Evolutionary conservation across 176 grass and related monocot species (phyloP), one percentile per base, ranked within the genome.

Genomic region (Zizania latifolia): DNA sequence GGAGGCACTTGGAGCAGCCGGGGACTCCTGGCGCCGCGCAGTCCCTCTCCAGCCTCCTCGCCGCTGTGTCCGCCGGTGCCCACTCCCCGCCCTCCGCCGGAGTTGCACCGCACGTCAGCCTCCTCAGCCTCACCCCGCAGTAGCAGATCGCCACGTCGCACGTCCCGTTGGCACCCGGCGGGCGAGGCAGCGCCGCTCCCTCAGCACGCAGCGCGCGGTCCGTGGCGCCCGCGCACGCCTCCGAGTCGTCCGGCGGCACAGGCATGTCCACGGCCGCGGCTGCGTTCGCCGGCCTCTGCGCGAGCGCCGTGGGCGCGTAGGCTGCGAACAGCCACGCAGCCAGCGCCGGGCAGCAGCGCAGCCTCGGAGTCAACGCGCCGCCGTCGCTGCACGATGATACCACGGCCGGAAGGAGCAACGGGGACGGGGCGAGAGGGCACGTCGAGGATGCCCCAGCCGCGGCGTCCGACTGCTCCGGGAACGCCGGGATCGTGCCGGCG

Each of bases 381-480:
- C 29, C 62, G 24, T 64, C 33, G 41, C 27, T 29, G 89, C 92
- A 94, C 24, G 89, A 69, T 28, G 83, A 65, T 12, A 60, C 66
- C 62, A 99, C 89, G 67, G 86, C 83, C 35, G 84, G 87, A 68
- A 92, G 76, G 58, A 99, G 89, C 17, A 54, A 14, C 36, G 85
- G 78, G 48, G 85, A 41, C 0, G 89, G 95, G 58, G 80, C 38
- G 67, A 99, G 74, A 23, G 95, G 92, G 77, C 95, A 99, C 9
- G 92, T 72, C 19, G 87, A 81, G 28, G 95, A 86, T 4, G 85
- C 10, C 2, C 77, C 70, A 2, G 85, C 54, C 29, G 62, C 82
- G 26, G 81, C 53, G 67, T 98, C 79, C 6, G 96, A 94, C 83
- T 99, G 96, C 63, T 99, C 96, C 3, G 92, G 95, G 89, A 99